phyloP scores from a whole-genome alignment of 441 rosid species.

The Pelargonium fulgidum region DNA sequence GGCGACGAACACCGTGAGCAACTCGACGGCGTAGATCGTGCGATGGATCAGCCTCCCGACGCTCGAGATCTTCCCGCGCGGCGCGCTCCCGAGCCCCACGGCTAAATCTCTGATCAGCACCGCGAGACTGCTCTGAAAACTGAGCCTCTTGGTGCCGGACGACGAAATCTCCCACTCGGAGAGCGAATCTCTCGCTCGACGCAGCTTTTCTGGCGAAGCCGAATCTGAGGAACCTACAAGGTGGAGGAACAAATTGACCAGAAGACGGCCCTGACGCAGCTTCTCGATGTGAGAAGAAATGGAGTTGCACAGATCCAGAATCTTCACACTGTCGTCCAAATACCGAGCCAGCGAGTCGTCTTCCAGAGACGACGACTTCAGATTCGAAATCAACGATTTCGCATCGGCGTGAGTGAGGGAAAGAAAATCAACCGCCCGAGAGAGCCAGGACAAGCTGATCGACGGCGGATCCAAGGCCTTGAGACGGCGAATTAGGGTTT shows the following conservation, averaged over 20 bases:
- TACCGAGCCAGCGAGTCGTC: conserved; percentile 15
- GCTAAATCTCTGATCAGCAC: conserved; percentile 8
- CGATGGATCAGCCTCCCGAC: conserved; percentile 4
- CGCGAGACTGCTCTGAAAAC: background rate
- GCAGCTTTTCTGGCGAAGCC: conserved; percentile 9
- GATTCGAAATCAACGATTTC: conserved; percentile 6
- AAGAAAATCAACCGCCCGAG: conserved; percentile 1
- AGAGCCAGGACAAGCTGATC: conserved; percentile 21
- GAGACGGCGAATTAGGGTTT: conserved; percentile 13
- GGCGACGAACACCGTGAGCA: conserved; percentile 14
- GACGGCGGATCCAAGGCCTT: conserved; percentile 13
- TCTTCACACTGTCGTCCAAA: conserved; percentile 10
- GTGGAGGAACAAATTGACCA: conserved; percentile 6
- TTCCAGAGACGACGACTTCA: background rate
- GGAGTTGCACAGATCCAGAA: conserved; percentile 19
- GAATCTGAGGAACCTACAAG: background rate
- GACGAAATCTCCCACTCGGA: background rate
- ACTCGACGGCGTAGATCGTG: conserved; percentile 8
- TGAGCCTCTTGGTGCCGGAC: background rate
- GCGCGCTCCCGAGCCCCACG: background rate
- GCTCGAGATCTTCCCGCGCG: background rate
- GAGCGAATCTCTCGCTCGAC: conserved; percentile 13
- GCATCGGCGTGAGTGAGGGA: conserved; percentile 19
- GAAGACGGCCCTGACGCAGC: background rate
- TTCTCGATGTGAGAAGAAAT: background rate